phyloP scores from a whole-genome alignment of 805 yeast genomes.

The Millerozyma miso region DNA sequence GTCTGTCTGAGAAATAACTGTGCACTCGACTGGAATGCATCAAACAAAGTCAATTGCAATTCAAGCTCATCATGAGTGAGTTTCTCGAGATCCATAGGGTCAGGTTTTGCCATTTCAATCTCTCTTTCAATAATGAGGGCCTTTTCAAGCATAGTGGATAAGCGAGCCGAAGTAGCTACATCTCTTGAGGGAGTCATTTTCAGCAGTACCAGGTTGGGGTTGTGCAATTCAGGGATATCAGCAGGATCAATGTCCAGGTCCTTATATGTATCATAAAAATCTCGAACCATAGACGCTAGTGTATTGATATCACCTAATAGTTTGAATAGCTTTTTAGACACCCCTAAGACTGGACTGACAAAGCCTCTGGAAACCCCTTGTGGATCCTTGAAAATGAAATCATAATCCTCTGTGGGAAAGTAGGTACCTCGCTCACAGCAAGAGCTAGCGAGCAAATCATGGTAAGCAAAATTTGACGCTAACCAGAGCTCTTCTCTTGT shows the following conservation, averaged over 20 bases:
- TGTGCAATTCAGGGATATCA: background rate
- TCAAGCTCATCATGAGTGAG: conserved; percentile 50
- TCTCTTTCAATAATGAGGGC: conserved; percentile 42
- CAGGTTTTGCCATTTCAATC: conserved; percentile 51
- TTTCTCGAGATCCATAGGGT: conserved; percentile 39
- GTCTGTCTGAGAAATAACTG: conserved; percentile 65
- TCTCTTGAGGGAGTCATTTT: conserved; percentile 23
- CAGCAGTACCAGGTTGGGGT: conserved; percentile 6
- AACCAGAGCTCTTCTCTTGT: conserved; percentile 67
- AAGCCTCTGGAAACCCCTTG: conserved; percentile 35
- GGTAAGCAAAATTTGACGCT: conserved; percentile 74
- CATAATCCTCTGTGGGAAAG: conserved; percentile 59
- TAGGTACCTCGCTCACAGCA: conserved; percentile 59
- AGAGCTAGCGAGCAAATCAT: conserved; percentile 67
- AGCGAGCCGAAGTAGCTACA: conserved; percentile 11
- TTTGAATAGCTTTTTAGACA: conserved; percentile 63
- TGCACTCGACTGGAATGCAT: conserved; percentile 65
- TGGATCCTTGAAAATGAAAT: conserved; percentile 40
- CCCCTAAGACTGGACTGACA: conserved; percentile 69
- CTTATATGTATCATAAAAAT: conserved; percentile 4
- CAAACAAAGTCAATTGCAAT: conserved; percentile 66
- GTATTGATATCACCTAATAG: conserved; percentile 65
- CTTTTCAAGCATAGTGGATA: conserved; percentile 26
- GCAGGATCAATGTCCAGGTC: conserved; percentile 12
- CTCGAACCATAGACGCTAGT: conserved; percentile 51